A percentile compares a stretch with the other conserved stretches of the same genome.
Conservation (phyloP, 2,329 filamentous ascomycete species). For the Pezicula carpinea region DNA sequence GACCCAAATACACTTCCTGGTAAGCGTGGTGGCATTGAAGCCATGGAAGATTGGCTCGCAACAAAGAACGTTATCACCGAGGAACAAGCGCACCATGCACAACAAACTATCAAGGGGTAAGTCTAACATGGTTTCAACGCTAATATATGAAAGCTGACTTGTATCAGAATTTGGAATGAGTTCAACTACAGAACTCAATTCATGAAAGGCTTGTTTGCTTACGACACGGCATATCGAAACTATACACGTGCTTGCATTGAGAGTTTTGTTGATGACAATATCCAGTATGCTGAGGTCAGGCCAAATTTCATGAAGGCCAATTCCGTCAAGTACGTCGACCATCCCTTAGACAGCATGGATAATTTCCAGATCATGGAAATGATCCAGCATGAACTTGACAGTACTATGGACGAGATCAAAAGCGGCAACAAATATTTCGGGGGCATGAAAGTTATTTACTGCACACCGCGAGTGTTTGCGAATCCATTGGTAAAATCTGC, state of each 20-base stretch:
- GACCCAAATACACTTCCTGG: background rate
- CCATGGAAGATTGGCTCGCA: constrained; percentile 49
- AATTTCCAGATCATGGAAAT: constrained; percentile 58
- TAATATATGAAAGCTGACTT: constrained; percentile 10
- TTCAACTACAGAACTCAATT: constrained; percentile 67
- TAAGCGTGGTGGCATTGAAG: constrained; percentile 23
- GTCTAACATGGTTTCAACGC: constrained; percentile 13
- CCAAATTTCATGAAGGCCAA: constrained; percentile 64
- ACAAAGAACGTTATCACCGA: constrained; percentile 59
- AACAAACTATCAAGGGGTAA: constrained; percentile 49
- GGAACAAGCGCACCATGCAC: constrained; percentile 50
- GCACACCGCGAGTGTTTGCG: constrained; percentile 58
- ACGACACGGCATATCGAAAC: constrained; percentile 54
- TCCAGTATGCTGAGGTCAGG: constrained; percentile 68
- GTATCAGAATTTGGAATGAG: constrained; percentile 45
- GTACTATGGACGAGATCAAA: constrained; percentile 40
- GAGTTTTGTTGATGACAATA: constrained; percentile 58
- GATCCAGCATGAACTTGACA: constrained; percentile 49
- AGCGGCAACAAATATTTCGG: constrained; percentile 43
- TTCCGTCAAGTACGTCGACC: constrained; percentile 49
- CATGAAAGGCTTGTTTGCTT: constrained; percentile 70
- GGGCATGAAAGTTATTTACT: constrained; percentile 68
- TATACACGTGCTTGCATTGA: constrained; percentile 58
- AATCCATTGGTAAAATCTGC: constrained; percentile 42
- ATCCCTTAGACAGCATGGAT: constrained; percentile 46